These are phyloP conservation scores for Penicillium sp. DNA, from an alignment of 2,329 filamentous ascomycete genomes.

Conservation along the genomic window DNA sequence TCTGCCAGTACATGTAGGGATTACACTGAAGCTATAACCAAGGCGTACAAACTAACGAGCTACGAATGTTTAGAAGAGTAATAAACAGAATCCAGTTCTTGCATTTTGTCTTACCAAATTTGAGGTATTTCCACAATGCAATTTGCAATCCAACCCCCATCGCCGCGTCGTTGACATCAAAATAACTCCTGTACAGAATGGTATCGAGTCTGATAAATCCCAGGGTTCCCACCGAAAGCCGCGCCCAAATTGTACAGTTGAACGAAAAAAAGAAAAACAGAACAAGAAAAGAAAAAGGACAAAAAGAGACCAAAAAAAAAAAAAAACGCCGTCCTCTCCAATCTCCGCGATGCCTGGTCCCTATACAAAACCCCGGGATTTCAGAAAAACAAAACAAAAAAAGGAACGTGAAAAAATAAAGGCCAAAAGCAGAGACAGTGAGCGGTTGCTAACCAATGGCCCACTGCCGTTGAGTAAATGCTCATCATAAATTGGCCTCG, in stretches of 20 bases:
- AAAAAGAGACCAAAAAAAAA: slow-evolving; percentile 12
- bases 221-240: slow-evolving; percentile 17
- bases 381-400: slow-evolving; percentile 9
- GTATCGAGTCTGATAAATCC: slow-evolving; percentile 34
- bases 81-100: slow-evolving; percentile 4
- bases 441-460: neutral
- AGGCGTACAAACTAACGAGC: neutral
- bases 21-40: neutral
- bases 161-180: slow-evolving; percentile 13
- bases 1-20: neutral
- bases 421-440: neutral
- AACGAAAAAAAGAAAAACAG: slow-evolving; percentile 5
- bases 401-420: slow-evolving; percentile 2
- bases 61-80: neutral
- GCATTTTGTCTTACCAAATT: slow-evolving; percentile 15
- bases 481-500: neutral
- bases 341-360: slow-evolving; percentile 22
- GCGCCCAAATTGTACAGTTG: slow-evolving; percentile 27
- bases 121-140: slow-evolving; percentile 15
- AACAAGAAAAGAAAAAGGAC: slow-evolving; percentile 11
- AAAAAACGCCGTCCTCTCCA: slow-evolving; percentile 26
- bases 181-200: slow-evolving; percentile 36
- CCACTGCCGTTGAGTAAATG: neutral
- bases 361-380: slow-evolving; percentile 26
- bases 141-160: slow-evolving; percentile 9